phyloP scores from a whole-genome alignment of 202 grass and related monocot genomes.

The Saccharum hybrid region DNA sequence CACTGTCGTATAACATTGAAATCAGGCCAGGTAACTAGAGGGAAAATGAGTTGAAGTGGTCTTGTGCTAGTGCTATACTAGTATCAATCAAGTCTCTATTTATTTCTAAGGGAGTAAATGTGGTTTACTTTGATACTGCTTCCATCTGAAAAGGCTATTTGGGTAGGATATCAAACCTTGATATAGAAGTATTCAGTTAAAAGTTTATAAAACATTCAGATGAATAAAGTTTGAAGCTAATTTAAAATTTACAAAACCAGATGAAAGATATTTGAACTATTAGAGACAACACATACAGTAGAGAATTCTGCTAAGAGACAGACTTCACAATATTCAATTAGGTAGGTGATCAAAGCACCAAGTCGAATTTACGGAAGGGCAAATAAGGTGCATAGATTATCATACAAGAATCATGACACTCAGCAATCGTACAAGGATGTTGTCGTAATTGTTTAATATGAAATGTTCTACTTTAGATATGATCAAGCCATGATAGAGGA shows the following conservation, averaged over 20 bases:
- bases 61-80: neutral
- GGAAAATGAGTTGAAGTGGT: neutral
- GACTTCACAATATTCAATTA: neutral
- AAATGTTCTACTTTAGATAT: neutral
- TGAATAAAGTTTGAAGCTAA: neutral
- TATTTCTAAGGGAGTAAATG: neutral
- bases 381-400: slow-evolving; percentile 8
- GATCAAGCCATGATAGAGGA: neutral
- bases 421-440: neutral
- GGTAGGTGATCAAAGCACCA: neutral
- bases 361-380: neutral
- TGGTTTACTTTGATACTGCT: neutral
- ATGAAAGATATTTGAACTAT: neutral
- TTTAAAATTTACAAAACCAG: neutral
- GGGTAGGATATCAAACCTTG: neutral
- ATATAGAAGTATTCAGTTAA: neutral
- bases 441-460: neutral
- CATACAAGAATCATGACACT: neutral
- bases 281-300: neutral
- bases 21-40: neutral
- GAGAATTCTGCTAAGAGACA: neutral
- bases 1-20: neutral
- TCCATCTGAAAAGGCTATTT: neutral
- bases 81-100: neutral
- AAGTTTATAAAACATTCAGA: neutral